Evolutionary conservation across 495 filamentous ascomycete genomes (phyloP), one percentile per base, ranked within the genome.

Genomic region (Penicillium dipodomyicola): DNA sequence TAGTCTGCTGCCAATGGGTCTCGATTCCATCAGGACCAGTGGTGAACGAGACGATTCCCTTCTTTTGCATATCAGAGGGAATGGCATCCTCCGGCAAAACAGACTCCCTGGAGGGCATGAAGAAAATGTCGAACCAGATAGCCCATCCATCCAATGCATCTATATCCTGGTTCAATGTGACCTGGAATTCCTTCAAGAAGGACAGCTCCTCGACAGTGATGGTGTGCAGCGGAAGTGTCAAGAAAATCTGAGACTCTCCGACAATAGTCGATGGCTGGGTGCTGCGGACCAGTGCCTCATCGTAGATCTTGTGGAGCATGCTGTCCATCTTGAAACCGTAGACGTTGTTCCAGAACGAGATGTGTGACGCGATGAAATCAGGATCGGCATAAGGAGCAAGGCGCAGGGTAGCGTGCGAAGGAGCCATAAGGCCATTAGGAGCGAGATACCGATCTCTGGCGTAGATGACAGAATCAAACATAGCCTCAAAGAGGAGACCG

Each of bases 391-490:
- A 87, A 56, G 90, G 92, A 30, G 92, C 92, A 57, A 94, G 82
- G 52, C 84, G 89, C 57, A 97, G 86, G 33, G 88, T 92, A 47
- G 88, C 88, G 78, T 96, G 90, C 63, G 91, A 90, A 10, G 92
- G 92, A 65, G 92, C 90, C 82, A 97, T 95, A 35, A 96, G 76
- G 27, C 92, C 92, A 46, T 75, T 82, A 9, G 86, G 84, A 23
- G 71, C 82, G 20, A 97, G 85, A 73, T 90, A 96, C 58, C 79
- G 85, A 73, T 97, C 92, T 43, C 92, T 80, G 22, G 92, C 92
- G 58, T 88, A 91, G 47, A 97, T 77, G 32, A 97, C 92, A 10
- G 91, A 95, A 72, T 96, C 91, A 58, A 97, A 82, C 92, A 97
- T 97, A 62, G 85, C 87, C 79, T 97, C 92, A 68, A 94, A 97